Evolutionary conservation across 345 rosid species (phyloP), one percentile per base, ranked within the genome.

Genomic region (Gossypium arboreum): DNA sequence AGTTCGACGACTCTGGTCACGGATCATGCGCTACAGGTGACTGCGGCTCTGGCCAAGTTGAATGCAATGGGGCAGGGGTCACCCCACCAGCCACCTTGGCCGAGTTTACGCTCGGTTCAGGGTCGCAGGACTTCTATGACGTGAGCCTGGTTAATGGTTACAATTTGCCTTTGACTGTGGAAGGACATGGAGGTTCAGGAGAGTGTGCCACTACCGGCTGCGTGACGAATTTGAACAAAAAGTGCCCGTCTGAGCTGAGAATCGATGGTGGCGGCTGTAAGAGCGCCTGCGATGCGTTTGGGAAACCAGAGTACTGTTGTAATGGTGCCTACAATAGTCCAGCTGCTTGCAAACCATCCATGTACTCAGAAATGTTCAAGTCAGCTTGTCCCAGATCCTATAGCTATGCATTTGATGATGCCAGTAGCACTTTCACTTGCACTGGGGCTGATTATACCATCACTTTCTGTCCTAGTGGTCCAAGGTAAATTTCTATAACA

Each of bases 361-460:
- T 79, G 54, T 91, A 88, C 79, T 86, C 97, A 0, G 59, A 69
- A 41, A 77, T 81, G 15, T 91, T 91, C 85, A 91, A 91, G 83
- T 68, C 82, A 8, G 91, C 89, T 0, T 91, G 97, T 51, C 97
- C 93, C 2, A 85, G 27, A 55, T 89, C 97, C 0, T 91, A 91
- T 52, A 91, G 97, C 86, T 91, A 89, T 22, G 97, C 97, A 3
- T 91, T 87, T 20, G 97, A 92, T 73, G 97, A 92, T 18, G 86
- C 89, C 52, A 70, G 85, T 0, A 92, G 94, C 55, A 92, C 94
- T 39, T 92, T 92, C 78, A 92, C 94, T 4, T 90, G 94, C 66
- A 73, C 79, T 3, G 85, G 82, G 6, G 82, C 87, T 25, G 88
- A 88, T 68, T 89, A 89, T 66, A 77, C 82, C 22, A 78, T 92